Percentiles rank a stretch among this genome's conserved stretches.
These are phyloP conservation scores for Populus alba DNA, from an alignment of 345 rosid species.

Conservation along the genomic window DNA sequence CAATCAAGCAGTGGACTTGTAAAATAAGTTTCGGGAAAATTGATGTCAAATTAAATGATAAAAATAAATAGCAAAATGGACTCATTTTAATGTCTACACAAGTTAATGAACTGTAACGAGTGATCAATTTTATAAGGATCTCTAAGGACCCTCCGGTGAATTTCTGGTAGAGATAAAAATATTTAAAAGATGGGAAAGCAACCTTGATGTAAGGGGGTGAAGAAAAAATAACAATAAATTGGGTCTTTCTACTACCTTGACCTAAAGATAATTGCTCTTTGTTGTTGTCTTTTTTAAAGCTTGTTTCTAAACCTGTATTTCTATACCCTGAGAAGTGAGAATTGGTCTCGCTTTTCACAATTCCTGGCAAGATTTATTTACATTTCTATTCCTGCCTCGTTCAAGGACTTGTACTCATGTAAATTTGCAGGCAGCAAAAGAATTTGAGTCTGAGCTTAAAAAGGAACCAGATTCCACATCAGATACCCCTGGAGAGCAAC, in stretches of 20 bases:
- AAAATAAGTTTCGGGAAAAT: neutral
- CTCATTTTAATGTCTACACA: neutral
- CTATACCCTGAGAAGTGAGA: neutral
- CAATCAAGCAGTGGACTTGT: neutral
- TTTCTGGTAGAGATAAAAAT: neutral
- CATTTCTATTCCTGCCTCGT: neutral
- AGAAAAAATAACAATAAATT: neutral
- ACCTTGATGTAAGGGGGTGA: neutral
- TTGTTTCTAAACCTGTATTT: neutral
- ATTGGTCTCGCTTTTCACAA: neutral
- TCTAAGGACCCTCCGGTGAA: neutral
- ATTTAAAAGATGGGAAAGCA: neutral
- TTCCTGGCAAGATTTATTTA: neutral
- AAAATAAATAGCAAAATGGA: neutral
- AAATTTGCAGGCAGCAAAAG: conserved; percentile 84
- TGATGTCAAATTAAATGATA: neutral
- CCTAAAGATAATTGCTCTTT: neutral
- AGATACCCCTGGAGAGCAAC: conserved; percentile 38
- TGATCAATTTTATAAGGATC: neutral
- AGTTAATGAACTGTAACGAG: neutral
- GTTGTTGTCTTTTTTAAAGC: neutral
- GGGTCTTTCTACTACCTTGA: neutral
- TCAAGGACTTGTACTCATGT: neutral
- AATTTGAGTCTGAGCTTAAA: conserved; percentile 91
- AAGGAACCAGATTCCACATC: conserved; percentile 57